These are phyloP conservation scores for Penicillium polonicum DNA, from an alignment of 2,329 filamentous ascomycete genomes.

Conservation along the genomic window DNA sequence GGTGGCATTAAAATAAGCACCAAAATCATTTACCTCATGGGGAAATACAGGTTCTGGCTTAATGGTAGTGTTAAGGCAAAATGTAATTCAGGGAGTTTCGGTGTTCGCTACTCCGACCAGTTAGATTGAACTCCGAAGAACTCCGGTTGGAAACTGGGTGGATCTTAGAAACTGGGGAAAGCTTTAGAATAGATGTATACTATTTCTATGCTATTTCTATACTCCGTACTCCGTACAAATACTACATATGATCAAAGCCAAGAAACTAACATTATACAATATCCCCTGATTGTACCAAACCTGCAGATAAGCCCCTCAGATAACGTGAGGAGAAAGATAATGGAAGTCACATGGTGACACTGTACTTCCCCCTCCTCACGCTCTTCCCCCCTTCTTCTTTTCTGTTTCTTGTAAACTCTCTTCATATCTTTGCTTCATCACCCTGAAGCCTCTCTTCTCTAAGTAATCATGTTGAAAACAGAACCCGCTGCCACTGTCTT, in stretches of 20 bases:
- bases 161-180: background rate
- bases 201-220: background rate
- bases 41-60: background rate
- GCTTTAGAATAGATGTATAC: background rate
- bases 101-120: constrained; percentile 17
- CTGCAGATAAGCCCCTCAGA: constrained; percentile 16
- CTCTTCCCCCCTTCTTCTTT: background rate
- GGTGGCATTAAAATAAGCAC: background rate
- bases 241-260: constrained; percentile 2
- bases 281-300: background rate
- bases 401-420: background rate
- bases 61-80: background rate
- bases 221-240: background rate
- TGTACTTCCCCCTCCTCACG: background rate
- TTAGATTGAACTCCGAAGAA: constrained; percentile 14
- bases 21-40: background rate
- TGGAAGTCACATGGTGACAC: constrained; percentile 25
- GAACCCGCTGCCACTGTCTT: constrained; percentile 17
- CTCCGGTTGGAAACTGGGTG: constrained; percentile 15
- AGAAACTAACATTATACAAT: background rate
- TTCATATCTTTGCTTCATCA: background rate
- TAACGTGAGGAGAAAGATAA: constrained; percentile 32
- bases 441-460: background rate
- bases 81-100: background rate
- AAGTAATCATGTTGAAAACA: constrained; percentile 23